Conservation (phyloP, 1,284 basidiomycete genomes). For the Anthracocystis panici-leucophaei region DNA sequence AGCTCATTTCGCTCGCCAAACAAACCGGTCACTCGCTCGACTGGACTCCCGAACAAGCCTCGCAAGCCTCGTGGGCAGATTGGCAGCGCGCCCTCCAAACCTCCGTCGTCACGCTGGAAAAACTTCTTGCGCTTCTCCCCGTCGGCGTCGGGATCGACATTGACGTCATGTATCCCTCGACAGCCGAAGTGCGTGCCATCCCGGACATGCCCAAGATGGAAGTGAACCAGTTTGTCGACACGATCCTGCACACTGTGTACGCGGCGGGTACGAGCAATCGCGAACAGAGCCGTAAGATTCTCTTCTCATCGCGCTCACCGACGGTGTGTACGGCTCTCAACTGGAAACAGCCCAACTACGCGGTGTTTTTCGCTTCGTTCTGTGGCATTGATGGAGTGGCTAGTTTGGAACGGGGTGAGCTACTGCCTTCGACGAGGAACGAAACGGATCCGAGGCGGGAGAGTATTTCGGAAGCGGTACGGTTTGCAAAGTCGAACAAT, state of each 20-base stretch:
- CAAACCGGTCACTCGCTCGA: slow-evolving; percentile 37
- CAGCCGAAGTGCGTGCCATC: slow-evolving; percentile 58
- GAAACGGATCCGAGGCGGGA: slow-evolving; percentile 74
- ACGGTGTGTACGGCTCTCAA: slow-evolving; percentile 79
- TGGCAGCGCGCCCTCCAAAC: slow-evolving; percentile 55
- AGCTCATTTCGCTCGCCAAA: slow-evolving; percentile 80
- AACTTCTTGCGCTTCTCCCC: slow-evolving; percentile 60
- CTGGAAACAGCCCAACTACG: slow-evolving; percentile 99
- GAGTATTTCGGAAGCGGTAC: slow-evolving; percentile 89
- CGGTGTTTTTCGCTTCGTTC: slow-evolving; percentile 91
- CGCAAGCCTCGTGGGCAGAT: slow-evolving; percentile 43
- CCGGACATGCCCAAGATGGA: slow-evolving; percentile 61
- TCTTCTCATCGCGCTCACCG: slow-evolving; percentile 64
- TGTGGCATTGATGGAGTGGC: slow-evolving; percentile 77
- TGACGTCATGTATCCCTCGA: slow-evolving; percentile 64
- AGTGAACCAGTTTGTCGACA: slow-evolving; percentile 67
- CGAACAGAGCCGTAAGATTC: slow-evolving; percentile 61
- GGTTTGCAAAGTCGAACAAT: slow-evolving; percentile 94
- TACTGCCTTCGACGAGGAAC: slow-evolving; percentile 70
- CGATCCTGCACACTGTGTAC: slow-evolving; percentile 67
- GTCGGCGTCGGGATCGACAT: slow-evolving; percentile 62
- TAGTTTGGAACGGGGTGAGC: slow-evolving; percentile 20
- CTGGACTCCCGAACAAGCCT: slow-evolving; percentile 26
- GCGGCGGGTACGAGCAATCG: slow-evolving; percentile 59
- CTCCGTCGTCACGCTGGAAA: slow-evolving; percentile 55